phyloP scores from a whole-genome alignment of 768 basidiomycete genomes.

The Melanogaster broomeanus region DNA sequence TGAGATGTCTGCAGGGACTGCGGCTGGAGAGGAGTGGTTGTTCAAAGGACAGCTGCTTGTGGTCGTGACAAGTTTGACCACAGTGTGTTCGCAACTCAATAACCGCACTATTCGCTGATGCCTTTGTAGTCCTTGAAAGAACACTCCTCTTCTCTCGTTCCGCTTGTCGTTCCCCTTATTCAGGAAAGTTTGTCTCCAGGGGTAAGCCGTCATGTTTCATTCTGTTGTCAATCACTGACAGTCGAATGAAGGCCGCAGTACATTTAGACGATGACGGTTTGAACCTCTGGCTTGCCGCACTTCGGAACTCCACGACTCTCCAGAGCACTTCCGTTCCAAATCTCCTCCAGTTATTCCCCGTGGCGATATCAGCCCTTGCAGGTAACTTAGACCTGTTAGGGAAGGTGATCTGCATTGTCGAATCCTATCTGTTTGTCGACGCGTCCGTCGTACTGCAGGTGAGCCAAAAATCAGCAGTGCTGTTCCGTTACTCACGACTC shows the following conservation, averaged over 20 bases:
- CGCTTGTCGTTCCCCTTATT: slow-evolving; percentile 63
- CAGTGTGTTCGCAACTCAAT: slow-evolving; percentile 43
- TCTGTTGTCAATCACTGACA: slow-evolving; percentile 1
- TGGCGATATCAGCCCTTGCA: slow-evolving; percentile 58
- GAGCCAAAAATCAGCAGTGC: slow-evolving; percentile 11
- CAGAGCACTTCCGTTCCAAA: slow-evolving; percentile 48
- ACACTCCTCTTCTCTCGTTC: slow-evolving; percentile 54
- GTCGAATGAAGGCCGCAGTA: slow-evolving; percentile 49
- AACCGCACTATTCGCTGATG: background rate
- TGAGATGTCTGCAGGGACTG: slow-evolving; percentile 52
- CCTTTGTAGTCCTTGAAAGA: slow-evolving; percentile 62
- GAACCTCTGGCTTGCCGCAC: slow-evolving; percentile 69
- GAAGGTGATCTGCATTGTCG: slow-evolving; percentile 62
- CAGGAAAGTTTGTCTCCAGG: slow-evolving; percentile 61
- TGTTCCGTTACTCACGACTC: slow-evolving; percentile 1
- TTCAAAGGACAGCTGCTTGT: slow-evolving; percentile 72
- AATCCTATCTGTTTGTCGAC: slow-evolving; percentile 81
- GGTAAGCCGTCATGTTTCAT: slow-evolving; percentile 35
- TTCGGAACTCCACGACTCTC: slow-evolving; percentile 64
- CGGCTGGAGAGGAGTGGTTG: slow-evolving; percentile 66
- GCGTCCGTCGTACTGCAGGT: slow-evolving; percentile 64
- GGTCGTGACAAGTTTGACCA: slow-evolving; percentile 68
- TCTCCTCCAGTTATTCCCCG: slow-evolving; percentile 67
- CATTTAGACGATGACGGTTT: slow-evolving; percentile 81
- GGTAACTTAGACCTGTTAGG: slow-evolving; percentile 77